Percentiles rank a stretch among this genome's conserved stretches.
These are phyloP conservation scores for Trifolium repens DNA, from an alignment of 306 rosid species.

Conservation along the genomic window DNA sequence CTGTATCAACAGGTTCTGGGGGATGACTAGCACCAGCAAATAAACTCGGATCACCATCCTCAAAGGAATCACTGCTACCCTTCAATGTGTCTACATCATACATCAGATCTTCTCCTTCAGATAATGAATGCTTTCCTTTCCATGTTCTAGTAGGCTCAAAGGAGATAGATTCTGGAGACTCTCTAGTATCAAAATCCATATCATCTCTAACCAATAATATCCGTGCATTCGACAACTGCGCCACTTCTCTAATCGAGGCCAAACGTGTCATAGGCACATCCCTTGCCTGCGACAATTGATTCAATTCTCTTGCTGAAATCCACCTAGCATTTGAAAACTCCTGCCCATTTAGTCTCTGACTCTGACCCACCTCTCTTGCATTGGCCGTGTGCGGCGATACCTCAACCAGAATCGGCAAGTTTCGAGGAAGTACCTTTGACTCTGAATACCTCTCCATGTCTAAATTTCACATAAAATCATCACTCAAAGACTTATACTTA, in stretches of 20 bases:
- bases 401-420: slow-evolving; percentile 59
- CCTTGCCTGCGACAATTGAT: slow-evolving; percentile 53
- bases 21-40: slow-evolving; percentile 99
- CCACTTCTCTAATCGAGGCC: slow-evolving; percentile 62
- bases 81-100: slow-evolving; percentile 58
- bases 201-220: slow-evolving; percentile 63
- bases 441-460: slow-evolving; percentile 86
- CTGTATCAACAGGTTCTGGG: slow-evolving; percentile 94
- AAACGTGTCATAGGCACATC: slow-evolving; percentile 48
- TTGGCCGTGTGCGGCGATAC: slow-evolving; percentile 44
- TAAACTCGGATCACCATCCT: slow-evolving; percentile 71
- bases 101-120: slow-evolving; percentile 59
- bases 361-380: slow-evolving; percentile 47
- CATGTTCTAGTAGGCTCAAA: slow-evolving; percentile 53
- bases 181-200: slow-evolving; percentile 49
- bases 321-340: slow-evolving; percentile 48
- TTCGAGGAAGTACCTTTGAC: slow-evolving; percentile 59
- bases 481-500: slow-evolving; percentile 47
- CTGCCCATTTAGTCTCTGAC: slow-evolving; percentile 44
- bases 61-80: slow-evolving; percentile 59
- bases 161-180: slow-evolving; percentile 51
- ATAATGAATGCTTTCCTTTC: slow-evolving; percentile 70
- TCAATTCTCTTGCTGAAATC: slow-evolving; percentile 53
- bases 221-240: slow-evolving; percentile 61
- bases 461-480: slow-evolving; percentile 36